phyloP scores from a whole-genome alignment of 2,329 filamentous ascomycete genomes.

The Fusarium anthophilum region DNA sequence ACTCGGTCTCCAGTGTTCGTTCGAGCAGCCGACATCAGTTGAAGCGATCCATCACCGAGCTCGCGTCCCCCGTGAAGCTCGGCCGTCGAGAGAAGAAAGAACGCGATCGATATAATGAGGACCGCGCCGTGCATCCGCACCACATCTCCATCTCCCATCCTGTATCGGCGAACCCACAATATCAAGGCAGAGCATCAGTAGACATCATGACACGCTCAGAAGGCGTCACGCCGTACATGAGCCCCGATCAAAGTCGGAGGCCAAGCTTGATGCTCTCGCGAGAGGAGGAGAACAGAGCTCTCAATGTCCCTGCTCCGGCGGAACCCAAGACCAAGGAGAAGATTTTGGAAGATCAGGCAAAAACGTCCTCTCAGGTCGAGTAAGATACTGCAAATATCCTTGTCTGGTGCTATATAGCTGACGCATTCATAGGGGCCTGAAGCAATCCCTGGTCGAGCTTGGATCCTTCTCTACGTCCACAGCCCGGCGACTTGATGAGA shows the following conservation, averaged over 20 bases:
- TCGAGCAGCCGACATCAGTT: slow-evolving; percentile 59
- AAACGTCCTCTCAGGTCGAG: slow-evolving; percentile 46
- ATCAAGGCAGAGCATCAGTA: slow-evolving; percentile 52
- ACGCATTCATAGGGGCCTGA: slow-evolving; percentile 53
- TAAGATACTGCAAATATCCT: slow-evolving; percentile 29
- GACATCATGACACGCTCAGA: slow-evolving; percentile 58
- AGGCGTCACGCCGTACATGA: slow-evolving; percentile 55
- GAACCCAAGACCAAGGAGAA: slow-evolving; percentile 49
- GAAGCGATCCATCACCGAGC: slow-evolving; percentile 64
- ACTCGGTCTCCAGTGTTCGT: slow-evolving; percentile 38
- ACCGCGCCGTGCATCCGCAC: slow-evolving; percentile 35
- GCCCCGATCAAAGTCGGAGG: slow-evolving; percentile 55
- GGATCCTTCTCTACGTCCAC: slow-evolving; percentile 68
- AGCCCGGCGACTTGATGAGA: slow-evolving; percentile 74
- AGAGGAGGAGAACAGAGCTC: slow-evolving; percentile 40
- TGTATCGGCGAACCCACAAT: slow-evolving; percentile 40
- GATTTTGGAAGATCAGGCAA: slow-evolving; percentile 50
- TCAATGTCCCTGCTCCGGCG: slow-evolving; percentile 7
- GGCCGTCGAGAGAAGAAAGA: slow-evolving; percentile 47
- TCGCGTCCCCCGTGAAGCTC: slow-evolving; percentile 58
- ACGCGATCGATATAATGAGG: slow-evolving; percentile 45
- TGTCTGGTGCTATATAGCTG: slow-evolving; percentile 27
- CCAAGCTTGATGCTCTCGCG: slow-evolving; percentile 51
- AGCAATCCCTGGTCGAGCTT: slow-evolving; percentile 63
- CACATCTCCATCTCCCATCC: slow-evolving; percentile 30